Conservation (phyloP, 1,139 yeast species). For the Saccharomycopsis crataegensis region DNA sequence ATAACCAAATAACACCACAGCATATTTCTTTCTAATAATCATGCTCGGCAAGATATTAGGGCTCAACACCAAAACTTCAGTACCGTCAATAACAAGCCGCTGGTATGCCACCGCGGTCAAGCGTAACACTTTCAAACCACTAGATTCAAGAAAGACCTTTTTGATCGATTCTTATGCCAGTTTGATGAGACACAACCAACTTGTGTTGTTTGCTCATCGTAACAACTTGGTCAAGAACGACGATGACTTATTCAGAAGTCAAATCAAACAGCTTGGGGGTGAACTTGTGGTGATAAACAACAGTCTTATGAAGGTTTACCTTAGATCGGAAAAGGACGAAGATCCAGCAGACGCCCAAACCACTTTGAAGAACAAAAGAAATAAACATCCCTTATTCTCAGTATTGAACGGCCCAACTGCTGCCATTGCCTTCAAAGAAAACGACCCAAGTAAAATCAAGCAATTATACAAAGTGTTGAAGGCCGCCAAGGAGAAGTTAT, state of each 20-base stretch:
- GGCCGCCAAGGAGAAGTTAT: constrained; percentile 61
- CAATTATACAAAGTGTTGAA: constrained; percentile 55
- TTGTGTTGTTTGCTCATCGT: constrained; percentile 74
- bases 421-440: constrained; percentile 56
- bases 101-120: constrained; percentile 10
- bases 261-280: constrained; percentile 58
- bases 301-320: constrained; percentile 63
- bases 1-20: too few relatives aligned
- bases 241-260: constrained; percentile 53
- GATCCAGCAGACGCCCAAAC: constrained; percentile 74
- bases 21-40: too few relatives aligned
- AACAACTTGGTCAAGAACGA: constrained; percentile 71
- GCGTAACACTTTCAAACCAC: constrained; percentile 45
- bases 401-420: constrained; percentile 83
- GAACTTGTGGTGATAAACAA: constrained; percentile 60
- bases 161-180: constrained; percentile 72
- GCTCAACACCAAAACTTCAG: too few relatives aligned
- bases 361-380: constrained; percentile 33
- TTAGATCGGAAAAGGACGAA: constrained; percentile 56
- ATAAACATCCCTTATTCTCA: constrained; percentile 59
- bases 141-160: constrained; percentile 70
- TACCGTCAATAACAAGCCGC: background rate
- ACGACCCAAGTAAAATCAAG: constrained; percentile 65
- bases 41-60: too few relatives aligned
- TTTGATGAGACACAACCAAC: constrained; percentile 57